Evolutionary conservation across 345 rosid species (phyloP).

Genomic region (Salix suchowensis): DNA sequence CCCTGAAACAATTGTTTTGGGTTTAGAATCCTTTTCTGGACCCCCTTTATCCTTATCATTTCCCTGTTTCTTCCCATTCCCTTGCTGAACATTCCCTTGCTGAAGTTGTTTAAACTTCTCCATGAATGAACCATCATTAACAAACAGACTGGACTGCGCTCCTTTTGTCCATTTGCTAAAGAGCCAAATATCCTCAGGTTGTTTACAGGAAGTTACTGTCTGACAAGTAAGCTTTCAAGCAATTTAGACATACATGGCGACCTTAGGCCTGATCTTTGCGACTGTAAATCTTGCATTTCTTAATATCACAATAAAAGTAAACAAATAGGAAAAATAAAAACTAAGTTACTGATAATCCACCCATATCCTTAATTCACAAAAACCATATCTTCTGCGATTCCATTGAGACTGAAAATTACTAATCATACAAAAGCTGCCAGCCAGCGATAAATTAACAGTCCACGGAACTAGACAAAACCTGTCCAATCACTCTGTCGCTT

Average conservation of each 20-base stretch:
- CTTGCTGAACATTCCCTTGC: conserved; percentile 81
- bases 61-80: conserved; percentile 48
- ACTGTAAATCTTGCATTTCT: background rate
- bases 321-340: background rate
- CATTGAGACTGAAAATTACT: background rate
- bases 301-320: background rate
- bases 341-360: background rate
- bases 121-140: conserved; percentile 97
- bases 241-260: conserved; percentile 24
- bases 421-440: background rate
- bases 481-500: background rate
- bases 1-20: conserved; percentile 50
- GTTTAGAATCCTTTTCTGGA: conserved; percentile 57
- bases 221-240: conserved; percentile 53
- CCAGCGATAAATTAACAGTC: background rate
- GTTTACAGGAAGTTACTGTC: conserved; percentile 43
- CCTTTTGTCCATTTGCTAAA: conserved; percentile 67
- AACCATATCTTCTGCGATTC: background rate
- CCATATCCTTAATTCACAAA: background rate
- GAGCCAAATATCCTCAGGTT: conserved; percentile 24
- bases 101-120: conserved; percentile 97
- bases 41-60: conserved; percentile 23
- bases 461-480: background rate
- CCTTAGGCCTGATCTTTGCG: background rate
- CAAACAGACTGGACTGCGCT: conserved; percentile 71